Percentiles rank a stretch among this genome's conserved stretches.
Evolutionary conservation across 164 flowering plant genomes (phyloP).

Genomic region (Kalanchoe fedtschenkoi): DNA sequence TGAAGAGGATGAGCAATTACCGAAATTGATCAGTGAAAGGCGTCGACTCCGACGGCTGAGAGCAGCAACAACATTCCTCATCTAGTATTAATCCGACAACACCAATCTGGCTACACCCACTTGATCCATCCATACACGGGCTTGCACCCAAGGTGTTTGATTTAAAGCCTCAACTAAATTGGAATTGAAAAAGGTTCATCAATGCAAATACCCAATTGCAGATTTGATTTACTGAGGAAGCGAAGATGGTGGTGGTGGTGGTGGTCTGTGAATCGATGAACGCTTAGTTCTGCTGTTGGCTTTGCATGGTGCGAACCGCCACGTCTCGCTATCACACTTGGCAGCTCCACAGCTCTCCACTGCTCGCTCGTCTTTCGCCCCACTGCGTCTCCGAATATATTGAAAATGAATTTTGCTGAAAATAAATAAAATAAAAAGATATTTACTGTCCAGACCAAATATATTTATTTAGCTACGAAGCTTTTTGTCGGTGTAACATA

Average conservation of each 20-base stretch:
- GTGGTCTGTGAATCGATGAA: background rate
- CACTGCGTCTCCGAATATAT: too few relatives aligned
- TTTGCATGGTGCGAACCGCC: background rate
- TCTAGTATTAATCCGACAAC: background rate
- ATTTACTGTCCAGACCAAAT: too few relatives aligned
- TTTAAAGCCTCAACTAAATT: background rate
- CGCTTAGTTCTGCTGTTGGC: background rate
- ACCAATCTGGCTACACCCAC: background rate
- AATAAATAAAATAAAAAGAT: too few relatives aligned
- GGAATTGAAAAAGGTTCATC: background rate
- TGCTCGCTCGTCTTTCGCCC: background rate
- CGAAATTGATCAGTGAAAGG: background rate
- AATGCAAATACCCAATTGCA: background rate
- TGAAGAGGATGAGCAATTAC: background rate
- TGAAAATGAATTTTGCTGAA: too few relatives aligned
- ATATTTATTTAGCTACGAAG: too few relatives aligned
- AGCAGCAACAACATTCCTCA: constrained; percentile 6
- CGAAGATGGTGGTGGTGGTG: background rate
- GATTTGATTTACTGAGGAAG: background rate
- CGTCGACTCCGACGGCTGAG: background rate
- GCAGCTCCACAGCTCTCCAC: background rate
- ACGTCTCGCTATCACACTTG: constrained; percentile 1
- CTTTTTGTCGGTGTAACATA: too few relatives aligned
- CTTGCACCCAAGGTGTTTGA: background rate
- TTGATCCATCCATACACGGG: background rate